Evolutionary conservation across 2,329 filamentous ascomycete genomes (phyloP), one percentile per base, ranked within the genome.

Genomic region (Aspergillus ruber): DNA sequence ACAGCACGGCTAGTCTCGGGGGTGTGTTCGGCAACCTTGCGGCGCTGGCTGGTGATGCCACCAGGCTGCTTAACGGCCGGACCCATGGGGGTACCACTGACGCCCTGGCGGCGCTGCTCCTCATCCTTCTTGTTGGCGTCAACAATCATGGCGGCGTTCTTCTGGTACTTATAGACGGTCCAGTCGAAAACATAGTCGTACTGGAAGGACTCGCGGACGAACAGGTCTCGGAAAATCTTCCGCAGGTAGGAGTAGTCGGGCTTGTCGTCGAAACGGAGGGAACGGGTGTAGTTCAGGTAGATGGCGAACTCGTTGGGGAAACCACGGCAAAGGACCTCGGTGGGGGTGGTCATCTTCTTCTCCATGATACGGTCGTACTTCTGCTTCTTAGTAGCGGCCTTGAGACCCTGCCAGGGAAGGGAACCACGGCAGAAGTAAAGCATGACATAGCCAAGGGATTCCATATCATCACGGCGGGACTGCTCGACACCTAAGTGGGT

Each of bases 321-420:
- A 59, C 93, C 93, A 71, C 91, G 90, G 84, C 93, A 98, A 43
- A 98, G 88, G 43, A 96, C 90, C 75, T 98, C 91, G 61, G 91
- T 97, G 7, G 93, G 90, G 3, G 93, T 98, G 12, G 93, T 98
- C 93, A 97, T 97, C 88, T 98, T 98, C 85, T 98, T 98, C 81
- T 98, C 93, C 91, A 97, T 97, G 76, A 98, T 98, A 57, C 91
- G 84, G 75, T 98, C 93, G 69, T 98, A 97, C 79, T 98, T 98
- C 78, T 97, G 91, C 85, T 96, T 96, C 84, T 96, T 96, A 58
- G 90, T 96, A 61, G 91, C 91, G 76, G 91, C 91, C 83, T 96
- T 96, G 47, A 96, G 80, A 48, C 93, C 93, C 78, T 98, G 93
- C 93, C 93, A 98, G 53, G 93, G 93, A 49, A 98, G 89, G 56